phyloP scores from a whole-genome alignment of 2,329 filamentous ascomycete genomes.

The Fusarium bulbicola region DNA sequence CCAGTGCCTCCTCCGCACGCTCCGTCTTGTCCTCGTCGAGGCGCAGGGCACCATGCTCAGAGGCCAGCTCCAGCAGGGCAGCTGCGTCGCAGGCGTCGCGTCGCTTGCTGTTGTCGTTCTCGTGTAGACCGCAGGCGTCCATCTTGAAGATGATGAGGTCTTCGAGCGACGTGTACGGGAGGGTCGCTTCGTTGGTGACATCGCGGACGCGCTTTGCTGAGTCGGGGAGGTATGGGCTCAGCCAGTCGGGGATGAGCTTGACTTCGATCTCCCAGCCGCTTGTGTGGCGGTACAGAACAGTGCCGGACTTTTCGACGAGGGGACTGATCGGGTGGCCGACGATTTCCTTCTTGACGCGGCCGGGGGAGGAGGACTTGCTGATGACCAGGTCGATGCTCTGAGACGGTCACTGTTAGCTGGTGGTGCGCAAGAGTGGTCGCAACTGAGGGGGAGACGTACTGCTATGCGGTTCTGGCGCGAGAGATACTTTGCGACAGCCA shows the following conservation, averaged over 20 bases:
- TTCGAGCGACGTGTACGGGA: constrained; percentile 42
- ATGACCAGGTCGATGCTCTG: constrained; percentile 45
- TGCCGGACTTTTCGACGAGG: constrained; percentile 40
- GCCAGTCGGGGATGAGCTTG: constrained; percentile 44
- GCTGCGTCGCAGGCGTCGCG: constrained; percentile 41
- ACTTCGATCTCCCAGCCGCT: constrained; percentile 43
- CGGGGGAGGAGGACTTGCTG: constrained; percentile 44
- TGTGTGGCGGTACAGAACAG: constrained; percentile 38
- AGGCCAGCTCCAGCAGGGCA: constrained; percentile 39
- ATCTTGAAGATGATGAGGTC: constrained; percentile 44
- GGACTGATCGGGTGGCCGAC: constrained; percentile 43
- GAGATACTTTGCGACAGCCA: constrained; percentile 42
- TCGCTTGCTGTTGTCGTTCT: constrained; percentile 38
- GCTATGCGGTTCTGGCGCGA: constrained; percentile 24
- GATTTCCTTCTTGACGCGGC: constrained; percentile 43
- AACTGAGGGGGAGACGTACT: constrained; percentile 11
- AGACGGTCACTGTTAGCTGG: not conserved
- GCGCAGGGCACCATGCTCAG: constrained; percentile 38
- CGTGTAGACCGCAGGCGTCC: constrained; percentile 42
- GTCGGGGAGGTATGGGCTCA: constrained; percentile 42
- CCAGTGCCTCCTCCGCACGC: constrained; percentile 38
- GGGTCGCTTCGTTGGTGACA: constrained; percentile 19
- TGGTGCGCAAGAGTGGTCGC: rapidly evolving
- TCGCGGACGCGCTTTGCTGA: constrained; percentile 38
- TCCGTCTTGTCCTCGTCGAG: constrained; percentile 42